phyloP scores from a whole-genome alignment of 345 rosid species.

The Odontarrhena argentea region DNA sequence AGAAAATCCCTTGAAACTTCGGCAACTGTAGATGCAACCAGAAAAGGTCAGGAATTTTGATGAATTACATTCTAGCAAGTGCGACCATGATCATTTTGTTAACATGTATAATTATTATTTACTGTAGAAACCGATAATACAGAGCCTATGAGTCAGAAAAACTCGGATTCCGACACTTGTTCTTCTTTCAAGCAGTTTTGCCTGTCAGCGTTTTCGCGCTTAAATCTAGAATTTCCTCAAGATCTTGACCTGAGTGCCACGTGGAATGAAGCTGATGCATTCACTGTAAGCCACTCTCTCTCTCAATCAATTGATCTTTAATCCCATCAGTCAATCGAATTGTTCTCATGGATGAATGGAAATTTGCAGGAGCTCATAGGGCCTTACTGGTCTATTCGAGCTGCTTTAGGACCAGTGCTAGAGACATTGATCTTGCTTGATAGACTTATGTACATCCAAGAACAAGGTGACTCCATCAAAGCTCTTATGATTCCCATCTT shows the following conservation, averaged over 20 bases:
- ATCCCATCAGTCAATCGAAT: neutral
- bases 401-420: conserved; percentile 81
- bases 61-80: conserved; percentile 13
- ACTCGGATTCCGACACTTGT: conserved; percentile 45
- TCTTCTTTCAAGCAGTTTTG: conserved; percentile 63
- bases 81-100: conserved; percentile 19
- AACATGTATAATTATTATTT: conserved; percentile 11
- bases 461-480: conserved; percentile 59
- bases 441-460: conserved; percentile 87
- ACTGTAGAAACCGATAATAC: conserved; percentile 34
- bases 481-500: conserved; percentile 77
- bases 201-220: conserved; percentile 69
- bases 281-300: conserved; percentile 50
- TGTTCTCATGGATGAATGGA: conserved; percentile 21
- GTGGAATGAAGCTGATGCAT: conserved; percentile 70
- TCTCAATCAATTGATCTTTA: neutral
- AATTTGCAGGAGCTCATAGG: conserved; percentile 70
- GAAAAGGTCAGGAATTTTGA: conserved; percentile 25
- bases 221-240: conserved; percentile 56
- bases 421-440: conserved; percentile 87
- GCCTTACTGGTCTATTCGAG: conserved; percentile 90
- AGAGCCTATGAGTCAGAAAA: conserved; percentile 28
- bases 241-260: conserved; percentile 51
- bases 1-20: conserved; percentile 48
- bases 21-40: conserved; percentile 20